Base-by-base conservation (phyloP, 2,329 filamentous ascomycete genomes). In the Colletotrichum higginsianum region DNA sequence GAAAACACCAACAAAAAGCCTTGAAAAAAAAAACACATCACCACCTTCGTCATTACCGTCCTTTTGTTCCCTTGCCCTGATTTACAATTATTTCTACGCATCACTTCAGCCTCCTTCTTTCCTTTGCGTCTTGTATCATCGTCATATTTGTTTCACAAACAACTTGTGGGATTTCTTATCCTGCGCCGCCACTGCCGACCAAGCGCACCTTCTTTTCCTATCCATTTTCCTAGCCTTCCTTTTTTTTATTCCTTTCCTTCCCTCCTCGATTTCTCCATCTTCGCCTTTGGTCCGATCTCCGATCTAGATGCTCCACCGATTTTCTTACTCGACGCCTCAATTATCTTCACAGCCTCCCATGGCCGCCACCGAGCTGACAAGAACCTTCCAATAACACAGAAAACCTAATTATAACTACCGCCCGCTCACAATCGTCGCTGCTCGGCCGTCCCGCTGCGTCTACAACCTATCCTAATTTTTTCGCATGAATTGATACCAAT, bases 401-500 rank as follows among this genome's bases (percentile, higher is more conserved):
- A 65, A 63, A 49, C 66, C 61, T 72, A 57, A 71, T 72, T 47
- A 30, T 30, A 30, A 5, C 65, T 71, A 47, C 42, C 23, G 35
- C 57, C 65, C 18, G 16, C 52, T 2, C 30, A 16, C 46, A 3
- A 52, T 65, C 62, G 49, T 71, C 66, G 30, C 50, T n/a, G 35
- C 42, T 50, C 52, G 42, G 63, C 56, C 47, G 30, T 2, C 8
- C 8, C 30, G 44, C 38, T 56, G 38, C 57, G 35, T 35, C 52
- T 35, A 38, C 13, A 35, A 57, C 53, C 49, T 5, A 35, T 42
- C 57, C 44, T 66, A 72, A 58, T 67, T 8, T 42, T 61, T 38
- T 40, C 55, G 68, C 70, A 68, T 72, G 70, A 72, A 72, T 72
- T 72, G 70, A 72, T 72, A 72, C 70, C 70, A 71, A 50, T 71